Percentiles rank a stretch among this genome's conserved stretches.
Evolutionary conservation across 148 eudicot genomes (phyloP).

Genomic region (Chenopodium formosanum): DNA sequence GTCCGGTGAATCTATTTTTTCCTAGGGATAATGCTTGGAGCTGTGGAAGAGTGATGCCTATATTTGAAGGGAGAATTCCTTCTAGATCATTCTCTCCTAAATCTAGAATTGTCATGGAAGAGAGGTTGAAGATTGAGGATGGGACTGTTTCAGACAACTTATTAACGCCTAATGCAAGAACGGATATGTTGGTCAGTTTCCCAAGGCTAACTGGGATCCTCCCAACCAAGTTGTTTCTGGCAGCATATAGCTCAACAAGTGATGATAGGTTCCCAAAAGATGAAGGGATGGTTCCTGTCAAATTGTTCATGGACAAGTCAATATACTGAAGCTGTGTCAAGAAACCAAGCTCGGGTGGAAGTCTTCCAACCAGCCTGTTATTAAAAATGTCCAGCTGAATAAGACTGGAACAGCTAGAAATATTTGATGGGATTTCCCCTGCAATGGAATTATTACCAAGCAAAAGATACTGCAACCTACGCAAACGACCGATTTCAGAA

Average conservation of each 20-base stretch:
- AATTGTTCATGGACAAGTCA: neutral
- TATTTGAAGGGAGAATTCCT: conserved; percentile 23
- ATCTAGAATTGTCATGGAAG: neutral
- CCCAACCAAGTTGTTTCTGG: conserved; percentile 11
- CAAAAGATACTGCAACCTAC: conserved; percentile 5
- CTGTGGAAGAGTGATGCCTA: conserved; percentile 20
- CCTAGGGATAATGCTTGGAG: conserved; percentile 4
- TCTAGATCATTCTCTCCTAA: conserved; percentile 12
- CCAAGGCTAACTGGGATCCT: conserved; percentile 25
- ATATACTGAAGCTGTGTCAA: conserved; percentile 8
- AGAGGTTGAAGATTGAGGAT: conserved; percentile 18
- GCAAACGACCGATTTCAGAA: conserved; percentile 23
- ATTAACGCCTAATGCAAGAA: neutral
- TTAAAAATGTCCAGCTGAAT: neutral
- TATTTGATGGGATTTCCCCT: conserved; percentile 24
- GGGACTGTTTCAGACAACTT: conserved; percentile 22
- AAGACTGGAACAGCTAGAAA: conserved; percentile 17
- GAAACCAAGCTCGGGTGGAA: conserved; percentile 21
- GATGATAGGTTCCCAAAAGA: conserved; percentile 24
- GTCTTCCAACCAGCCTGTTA: conserved; percentile 27
- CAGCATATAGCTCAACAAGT: neutral
- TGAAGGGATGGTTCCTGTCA: conserved; percentile 17
- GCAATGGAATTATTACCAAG: conserved; percentile 18
- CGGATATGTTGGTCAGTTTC: neutral
- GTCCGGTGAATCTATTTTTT: conserved; percentile 14